Evolutionary conservation across 345 rosid genomes (phyloP).

Genomic region (Eucalyptus erythrocorys): DNA sequence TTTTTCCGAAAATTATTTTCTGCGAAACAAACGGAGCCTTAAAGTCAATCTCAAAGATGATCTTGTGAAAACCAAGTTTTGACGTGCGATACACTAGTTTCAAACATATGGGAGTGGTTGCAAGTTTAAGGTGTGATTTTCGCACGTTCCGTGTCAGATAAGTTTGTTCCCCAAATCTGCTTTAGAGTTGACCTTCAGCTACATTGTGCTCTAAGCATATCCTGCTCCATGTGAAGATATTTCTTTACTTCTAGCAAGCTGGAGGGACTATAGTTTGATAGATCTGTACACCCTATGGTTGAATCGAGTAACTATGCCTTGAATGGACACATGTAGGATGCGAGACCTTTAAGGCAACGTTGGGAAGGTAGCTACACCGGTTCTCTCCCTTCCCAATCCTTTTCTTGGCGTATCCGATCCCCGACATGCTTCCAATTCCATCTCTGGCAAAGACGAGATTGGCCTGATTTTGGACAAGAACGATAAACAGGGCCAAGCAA

Average conservation of each 20-base stretch:
- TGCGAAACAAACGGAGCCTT: no score
- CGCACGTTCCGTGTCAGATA: accelerated
- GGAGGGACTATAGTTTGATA: accelerated
- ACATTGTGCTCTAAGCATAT: not conserved
- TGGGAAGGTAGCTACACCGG: not conserved
- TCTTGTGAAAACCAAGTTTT: not conserved
- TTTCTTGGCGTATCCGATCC: not conserved
- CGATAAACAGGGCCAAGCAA: not conserved
- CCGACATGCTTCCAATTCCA: not conserved
- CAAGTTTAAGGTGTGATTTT: not conserved
- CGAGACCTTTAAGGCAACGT: not conserved
- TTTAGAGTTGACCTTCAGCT: not conserved
- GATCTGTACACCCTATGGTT: not conserved
- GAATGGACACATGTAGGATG: not conserved
- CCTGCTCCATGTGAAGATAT: not conserved
- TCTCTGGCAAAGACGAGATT: not conserved
- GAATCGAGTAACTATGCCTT: not conserved
- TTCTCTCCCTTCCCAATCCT: not conserved
- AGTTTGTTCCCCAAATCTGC: not conserved
- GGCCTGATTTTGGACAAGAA: not conserved
- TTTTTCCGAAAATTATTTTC: no score
- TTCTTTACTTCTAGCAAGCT: not conserved
- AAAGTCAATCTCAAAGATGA: not conserved
- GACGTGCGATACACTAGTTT: not conserved
- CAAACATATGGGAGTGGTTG: not conserved